phyloP scores from a whole-genome alignment of 2,329 filamentous ascomycete genomes.

The Arthrinium puccinioides region DNA sequence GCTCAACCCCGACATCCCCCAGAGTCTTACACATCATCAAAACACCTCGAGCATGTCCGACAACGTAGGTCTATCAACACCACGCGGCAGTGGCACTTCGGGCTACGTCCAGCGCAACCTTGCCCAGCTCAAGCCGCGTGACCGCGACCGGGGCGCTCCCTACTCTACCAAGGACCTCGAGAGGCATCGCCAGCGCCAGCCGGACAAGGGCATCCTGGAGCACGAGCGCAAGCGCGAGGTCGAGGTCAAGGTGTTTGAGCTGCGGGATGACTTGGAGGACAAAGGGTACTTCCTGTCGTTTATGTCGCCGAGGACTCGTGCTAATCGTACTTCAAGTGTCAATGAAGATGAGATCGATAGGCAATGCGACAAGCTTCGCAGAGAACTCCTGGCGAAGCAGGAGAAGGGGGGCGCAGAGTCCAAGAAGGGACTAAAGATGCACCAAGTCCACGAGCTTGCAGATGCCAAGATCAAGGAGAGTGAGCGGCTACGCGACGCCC shows the following conservation, averaged over 20 bases:
- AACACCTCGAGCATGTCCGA: constrained; percentile 95
- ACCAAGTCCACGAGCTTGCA: constrained; percentile 94
- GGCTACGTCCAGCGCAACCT: constrained; percentile 97
- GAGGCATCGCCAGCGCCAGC: constrained; percentile 66
- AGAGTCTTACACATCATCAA: too few species aligned
- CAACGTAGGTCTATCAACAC: constrained; percentile 93
- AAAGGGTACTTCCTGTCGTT: constrained; percentile 49
- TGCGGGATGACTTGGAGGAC: constrained; percentile 87
- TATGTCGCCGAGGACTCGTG: background rate
- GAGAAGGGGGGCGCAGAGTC: constrained; percentile 33
- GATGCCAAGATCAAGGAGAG: constrained; percentile 95
- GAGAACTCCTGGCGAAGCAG: constrained; percentile 52
- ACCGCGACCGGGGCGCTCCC: constrained; percentile 67
- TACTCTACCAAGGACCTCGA: constrained; percentile 65
- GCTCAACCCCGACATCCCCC: too few species aligned
- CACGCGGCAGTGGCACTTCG: constrained; percentile 89
- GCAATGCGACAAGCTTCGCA: constrained; percentile 58
- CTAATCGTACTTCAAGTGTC: constrained; percentile 38
- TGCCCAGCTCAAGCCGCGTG: constrained; percentile 79
- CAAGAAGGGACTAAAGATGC: constrained; percentile 65
- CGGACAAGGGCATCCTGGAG: constrained; percentile 87
- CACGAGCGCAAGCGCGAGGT: constrained; percentile 88
- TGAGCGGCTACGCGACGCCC: constrained; percentile 74
- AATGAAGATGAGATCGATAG: constrained; percentile 89
- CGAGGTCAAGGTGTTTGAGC: constrained; percentile 87